A percentile compares a stretch with the other conserved stretches of the same genome.
Conservation (phyloP, 2,329 filamentous ascomycete species). For the Aspergillus clavatus region DNA sequence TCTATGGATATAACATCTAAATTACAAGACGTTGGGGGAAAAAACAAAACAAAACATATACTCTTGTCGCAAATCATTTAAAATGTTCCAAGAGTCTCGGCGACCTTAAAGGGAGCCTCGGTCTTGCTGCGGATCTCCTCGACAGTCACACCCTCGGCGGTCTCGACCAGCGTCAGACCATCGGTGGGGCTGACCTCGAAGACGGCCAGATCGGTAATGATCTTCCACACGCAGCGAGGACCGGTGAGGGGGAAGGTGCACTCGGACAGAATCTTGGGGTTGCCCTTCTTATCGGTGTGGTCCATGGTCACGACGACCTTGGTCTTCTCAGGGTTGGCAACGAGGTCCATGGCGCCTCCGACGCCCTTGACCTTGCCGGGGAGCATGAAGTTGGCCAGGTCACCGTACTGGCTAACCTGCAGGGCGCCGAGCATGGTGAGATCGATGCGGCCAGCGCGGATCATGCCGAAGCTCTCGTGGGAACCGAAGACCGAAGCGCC, state of each 20-base stretch:
- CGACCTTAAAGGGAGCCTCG: constrained; percentile 62
- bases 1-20: too few species aligned
- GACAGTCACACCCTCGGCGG: constrained; percentile 64
- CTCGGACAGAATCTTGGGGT: constrained; percentile 58
- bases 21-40: neutral
- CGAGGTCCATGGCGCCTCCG: constrained; percentile 73
- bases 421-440: constrained; percentile 79
- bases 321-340: constrained; percentile 65
- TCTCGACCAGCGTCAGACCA: constrained; percentile 54
- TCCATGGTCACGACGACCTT: constrained; percentile 70
- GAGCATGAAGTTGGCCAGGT: constrained; percentile 87
- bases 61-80: neutral
- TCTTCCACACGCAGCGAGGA: constrained; percentile 61
- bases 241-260: constrained; percentile 64
- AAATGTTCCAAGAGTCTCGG: constrained; percentile 53
- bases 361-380: constrained; percentile 83
- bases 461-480: constrained; percentile 82
- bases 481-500: constrained; percentile 75
- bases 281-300: constrained; percentile 65
- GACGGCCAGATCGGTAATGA: constrained; percentile 67
- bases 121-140: constrained; percentile 69
- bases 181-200: constrained; percentile 68
- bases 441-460: constrained; percentile 76
- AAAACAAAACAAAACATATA: too few species aligned
- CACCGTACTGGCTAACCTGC: constrained; percentile 72